Percentiles rank a stretch among this genome's conserved stretches.
Evolutionary conservation across 805 yeast genomes (phyloP).

Genomic region (Saturnispora halmiae): DNA sequence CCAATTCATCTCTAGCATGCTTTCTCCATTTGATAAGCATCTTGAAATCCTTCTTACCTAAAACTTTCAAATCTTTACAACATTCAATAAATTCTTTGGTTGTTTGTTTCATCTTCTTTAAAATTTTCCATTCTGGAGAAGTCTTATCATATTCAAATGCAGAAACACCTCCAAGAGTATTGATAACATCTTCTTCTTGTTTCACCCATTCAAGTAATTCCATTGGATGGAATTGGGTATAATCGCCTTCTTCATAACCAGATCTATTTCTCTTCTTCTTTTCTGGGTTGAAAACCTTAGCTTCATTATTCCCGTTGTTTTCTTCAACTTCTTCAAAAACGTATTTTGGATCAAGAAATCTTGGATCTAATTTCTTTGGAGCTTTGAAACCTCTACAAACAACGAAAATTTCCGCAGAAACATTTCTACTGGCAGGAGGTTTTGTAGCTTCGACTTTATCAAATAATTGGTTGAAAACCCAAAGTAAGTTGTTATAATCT

Average conservation of each 20-base stretch:
- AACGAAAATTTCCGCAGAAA: conserved; percentile 97
- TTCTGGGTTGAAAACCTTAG: conserved; percentile 92
- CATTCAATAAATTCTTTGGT: conserved; percentile 74
- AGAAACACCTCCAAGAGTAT: conserved; percentile 64
- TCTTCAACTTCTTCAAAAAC: conserved; percentile 88
- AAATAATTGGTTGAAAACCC: conserved; percentile 95
- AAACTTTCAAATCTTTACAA: conserved; percentile 82
- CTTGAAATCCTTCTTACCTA: conserved; percentile 92
- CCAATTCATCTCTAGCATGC: conserved; percentile 70
- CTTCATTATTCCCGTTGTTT: conserved; percentile 71
- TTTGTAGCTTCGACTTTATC: conserved; percentile 97
- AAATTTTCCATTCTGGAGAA: conserved; percentile 62
- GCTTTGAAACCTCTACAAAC: conserved; percentile 95
- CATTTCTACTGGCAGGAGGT: conserved; percentile 98
- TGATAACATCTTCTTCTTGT: conserved; percentile 69
- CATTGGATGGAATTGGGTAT: conserved; percentile 58
- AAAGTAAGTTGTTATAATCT: conserved; percentile 91
- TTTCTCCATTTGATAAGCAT: conserved; percentile 79
- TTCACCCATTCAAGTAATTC: conserved; percentile 74
- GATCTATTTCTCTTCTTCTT: conserved; percentile 81
- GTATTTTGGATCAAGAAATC: conserved; percentile 81
- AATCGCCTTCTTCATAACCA: conserved; percentile 95
- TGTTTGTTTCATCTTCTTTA: conserved; percentile 67
- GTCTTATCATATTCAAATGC: conserved; percentile 52
- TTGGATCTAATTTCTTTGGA: conserved; percentile 89